phyloP scores from a whole-genome alignment of 2,329 filamentous ascomycete genomes.

The Rutstroemia sp. region DNA sequence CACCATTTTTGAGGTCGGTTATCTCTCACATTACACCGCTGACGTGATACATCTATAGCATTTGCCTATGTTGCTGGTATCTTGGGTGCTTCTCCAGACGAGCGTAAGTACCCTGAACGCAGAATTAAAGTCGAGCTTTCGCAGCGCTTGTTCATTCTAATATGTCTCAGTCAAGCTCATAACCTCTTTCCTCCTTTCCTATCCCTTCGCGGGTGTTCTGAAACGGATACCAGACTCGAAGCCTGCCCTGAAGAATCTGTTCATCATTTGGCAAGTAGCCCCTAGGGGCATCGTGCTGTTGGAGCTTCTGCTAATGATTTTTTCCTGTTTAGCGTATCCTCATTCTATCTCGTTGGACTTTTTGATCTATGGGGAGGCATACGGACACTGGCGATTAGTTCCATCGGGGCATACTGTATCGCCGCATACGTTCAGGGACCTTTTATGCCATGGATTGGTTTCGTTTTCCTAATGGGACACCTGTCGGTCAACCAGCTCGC shows the following conservation, averaged over 20 bases:
- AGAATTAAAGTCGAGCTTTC: neutral
- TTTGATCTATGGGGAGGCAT: conserved; percentile 89
- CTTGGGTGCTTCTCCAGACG: conserved; percentile 57
- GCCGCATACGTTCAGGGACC: conserved; percentile 77
- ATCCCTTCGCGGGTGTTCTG: conserved; percentile 78
- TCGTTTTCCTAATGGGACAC: conserved; percentile 90
- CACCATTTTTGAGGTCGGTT: neutral
- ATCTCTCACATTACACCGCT: conserved; percentile 10
- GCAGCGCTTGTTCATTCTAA: conserved; percentile 5
- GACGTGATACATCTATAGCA: conserved; percentile 36
- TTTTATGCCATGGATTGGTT: conserved; percentile 96
- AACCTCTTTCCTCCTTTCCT: conserved; percentile 83
- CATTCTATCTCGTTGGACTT: conserved; percentile 89
- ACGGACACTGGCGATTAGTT: conserved; percentile 70
- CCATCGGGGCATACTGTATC: conserved; percentile 74
- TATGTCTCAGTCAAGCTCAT: conserved; percentile 76
- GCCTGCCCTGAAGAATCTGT: conserved; percentile 80
- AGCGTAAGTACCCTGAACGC: conserved; percentile 39
- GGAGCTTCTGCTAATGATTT: conserved; percentile 9
- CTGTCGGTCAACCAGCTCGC: conserved; percentile 86
- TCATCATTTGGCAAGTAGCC: conserved; percentile 64
- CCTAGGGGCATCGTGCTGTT: neutral
- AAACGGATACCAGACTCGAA: conserved; percentile 84
- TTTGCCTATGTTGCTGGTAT: conserved; percentile 50
- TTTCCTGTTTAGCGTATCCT: conserved; percentile 49